These are phyloP conservation scores for Trichosporon faecale DNA, from an alignment of 1,284 basidiomycete species.

Conservation along the genomic window DNA sequence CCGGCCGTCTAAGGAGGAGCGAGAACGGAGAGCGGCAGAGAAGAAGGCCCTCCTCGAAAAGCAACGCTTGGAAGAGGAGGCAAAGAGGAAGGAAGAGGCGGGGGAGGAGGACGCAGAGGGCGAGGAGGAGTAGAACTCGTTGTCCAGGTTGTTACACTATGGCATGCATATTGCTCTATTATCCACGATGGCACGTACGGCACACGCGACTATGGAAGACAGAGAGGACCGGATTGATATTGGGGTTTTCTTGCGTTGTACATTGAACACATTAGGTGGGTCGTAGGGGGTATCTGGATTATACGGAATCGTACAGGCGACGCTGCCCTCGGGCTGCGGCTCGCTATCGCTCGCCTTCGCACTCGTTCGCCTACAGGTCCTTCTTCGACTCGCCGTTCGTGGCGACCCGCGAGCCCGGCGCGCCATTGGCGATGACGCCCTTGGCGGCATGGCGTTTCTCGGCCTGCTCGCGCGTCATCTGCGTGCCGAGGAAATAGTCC, in stretches of 20 bases:
- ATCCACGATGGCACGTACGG: background rate
- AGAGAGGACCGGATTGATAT: too few species aligned
- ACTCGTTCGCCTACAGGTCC: background rate
- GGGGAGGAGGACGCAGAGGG: slow-evolving; percentile 36
- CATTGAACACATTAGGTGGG: background rate
- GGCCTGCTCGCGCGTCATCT: slow-evolving; percentile 49
- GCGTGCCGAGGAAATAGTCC: slow-evolving; percentile 51
- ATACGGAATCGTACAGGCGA: background rate
- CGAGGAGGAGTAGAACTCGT: slow-evolving; percentile 29
- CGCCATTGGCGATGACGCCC: slow-evolving; percentile 13
- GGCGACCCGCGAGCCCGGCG: background rate
- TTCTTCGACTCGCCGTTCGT: background rate
- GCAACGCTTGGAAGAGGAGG: slow-evolving; percentile 18
- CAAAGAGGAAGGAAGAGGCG: slow-evolving; percentile 17
- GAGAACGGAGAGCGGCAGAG: slow-evolving; percentile 34
- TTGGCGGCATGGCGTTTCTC: slow-evolving; percentile 14
- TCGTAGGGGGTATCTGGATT: background rate
- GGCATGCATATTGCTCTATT: slow-evolving; percentile 3
- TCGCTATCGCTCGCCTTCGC: too few species aligned
- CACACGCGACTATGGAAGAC: too few species aligned
- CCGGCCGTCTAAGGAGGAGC: slow-evolving; percentile 48
- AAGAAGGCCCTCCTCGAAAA: slow-evolving; percentile 34
- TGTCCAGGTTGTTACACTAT: slow-evolving; percentile 7
- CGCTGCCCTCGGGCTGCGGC: too few species aligned
- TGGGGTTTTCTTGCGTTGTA: too few species aligned